Evolutionary conservation across 495 filamentous ascomycete species (phyloP).

Genomic region (Penicillium egyptiacum): DNA sequence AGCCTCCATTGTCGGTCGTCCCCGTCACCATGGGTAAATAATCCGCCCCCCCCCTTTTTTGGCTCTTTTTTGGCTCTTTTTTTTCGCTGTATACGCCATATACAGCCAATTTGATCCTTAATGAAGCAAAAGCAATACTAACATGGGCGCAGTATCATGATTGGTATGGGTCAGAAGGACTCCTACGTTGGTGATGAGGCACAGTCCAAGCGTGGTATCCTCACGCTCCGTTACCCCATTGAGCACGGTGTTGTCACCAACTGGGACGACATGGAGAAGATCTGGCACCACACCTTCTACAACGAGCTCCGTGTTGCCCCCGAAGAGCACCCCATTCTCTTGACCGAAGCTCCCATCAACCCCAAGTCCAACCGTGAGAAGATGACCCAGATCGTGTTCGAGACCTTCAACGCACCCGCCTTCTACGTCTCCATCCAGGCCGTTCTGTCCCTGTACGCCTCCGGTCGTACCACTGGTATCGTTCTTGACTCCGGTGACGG

Average conservation of each 20-base stretch:
- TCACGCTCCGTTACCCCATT: slow-evolving; percentile 98
- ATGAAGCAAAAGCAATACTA: slow-evolving; percentile 22
- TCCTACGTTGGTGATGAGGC: slow-evolving; percentile 99
- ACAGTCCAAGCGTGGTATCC: slow-evolving; percentile 99
- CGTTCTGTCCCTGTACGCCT: slow-evolving; percentile 97
- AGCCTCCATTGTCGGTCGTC: slow-evolving; percentile 99
- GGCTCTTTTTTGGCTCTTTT: slow-evolving; percentile 19
- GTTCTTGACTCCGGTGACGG: slow-evolving; percentile 99
- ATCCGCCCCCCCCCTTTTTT: slow-evolving; percentile 34
- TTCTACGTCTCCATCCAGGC: slow-evolving; percentile 99
- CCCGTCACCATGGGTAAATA: slow-evolving; percentile 98
- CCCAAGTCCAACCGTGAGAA: slow-evolving; percentile 99
- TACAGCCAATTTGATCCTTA: not conserved
- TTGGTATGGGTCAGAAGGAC: slow-evolving; percentile 99
- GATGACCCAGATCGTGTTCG: slow-evolving; percentile 99
- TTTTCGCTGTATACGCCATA: slow-evolving; percentile 1
- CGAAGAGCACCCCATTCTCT: slow-evolving; percentile 98
- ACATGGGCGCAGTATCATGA: slow-evolving; percentile 83
- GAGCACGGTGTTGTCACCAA: slow-evolving; percentile 99
- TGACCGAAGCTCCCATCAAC: slow-evolving; percentile 99
- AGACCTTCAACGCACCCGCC: slow-evolving; percentile 99
- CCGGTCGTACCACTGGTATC: slow-evolving; percentile 99
- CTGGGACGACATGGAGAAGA: slow-evolving; percentile 99
- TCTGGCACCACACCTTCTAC: slow-evolving; percentile 99
- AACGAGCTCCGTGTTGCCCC: slow-evolving; percentile 99